Conservation (phyloP, 805 yeast genomes). For the Suhomyces xylopsoci region DNA sequence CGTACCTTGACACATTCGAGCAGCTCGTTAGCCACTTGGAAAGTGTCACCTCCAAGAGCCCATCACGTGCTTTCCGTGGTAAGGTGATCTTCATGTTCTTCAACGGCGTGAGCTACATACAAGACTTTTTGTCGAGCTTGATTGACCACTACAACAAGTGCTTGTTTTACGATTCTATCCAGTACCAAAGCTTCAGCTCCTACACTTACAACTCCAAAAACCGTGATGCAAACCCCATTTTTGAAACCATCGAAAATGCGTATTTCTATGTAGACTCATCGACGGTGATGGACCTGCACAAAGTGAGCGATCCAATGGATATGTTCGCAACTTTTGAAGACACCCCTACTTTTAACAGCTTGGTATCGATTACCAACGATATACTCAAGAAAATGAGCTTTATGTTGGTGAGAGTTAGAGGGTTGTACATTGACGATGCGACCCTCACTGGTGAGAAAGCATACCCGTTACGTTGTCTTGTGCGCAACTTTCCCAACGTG, state of each 20-base stretch:
- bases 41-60: slow-evolving; percentile 4
- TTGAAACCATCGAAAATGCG: slow-evolving; percentile 21
- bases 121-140: slow-evolving; percentile 26
- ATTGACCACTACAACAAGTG: slow-evolving; percentile 25
- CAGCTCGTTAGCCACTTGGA: slow-evolving; percentile 17
- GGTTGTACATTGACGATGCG: slow-evolving; percentile 31
- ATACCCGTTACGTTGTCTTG: slow-evolving; percentile 26
- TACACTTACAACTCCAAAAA: not conserved
- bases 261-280: slow-evolving; percentile 35
- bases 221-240: slow-evolving; percentile 3
- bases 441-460: slow-evolving; percentile 28
- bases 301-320: slow-evolving; percentile 1
- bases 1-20: slow-evolving; percentile 24
- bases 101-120: slow-evolving; percentile 31
- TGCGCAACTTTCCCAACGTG: slow-evolving; percentile 30
- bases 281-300: slow-evolving; percentile 3
- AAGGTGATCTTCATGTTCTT: slow-evolving; percentile 38
- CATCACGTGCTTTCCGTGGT: slow-evolving; percentile 18
- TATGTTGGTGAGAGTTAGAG: slow-evolving; percentile 31
- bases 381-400: slow-evolving; percentile 32
- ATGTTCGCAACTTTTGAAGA: not conserved
- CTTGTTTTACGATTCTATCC: slow-evolving; percentile 4
- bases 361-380: slow-evolving; percentile 32
- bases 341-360: slow-evolving; percentile 24
- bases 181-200: slow-evolving; percentile 2